These are phyloP conservation scores for Eudorina sp. DNA, from an alignment of 139 green algal species.

Conservation along the genomic window DNA sequence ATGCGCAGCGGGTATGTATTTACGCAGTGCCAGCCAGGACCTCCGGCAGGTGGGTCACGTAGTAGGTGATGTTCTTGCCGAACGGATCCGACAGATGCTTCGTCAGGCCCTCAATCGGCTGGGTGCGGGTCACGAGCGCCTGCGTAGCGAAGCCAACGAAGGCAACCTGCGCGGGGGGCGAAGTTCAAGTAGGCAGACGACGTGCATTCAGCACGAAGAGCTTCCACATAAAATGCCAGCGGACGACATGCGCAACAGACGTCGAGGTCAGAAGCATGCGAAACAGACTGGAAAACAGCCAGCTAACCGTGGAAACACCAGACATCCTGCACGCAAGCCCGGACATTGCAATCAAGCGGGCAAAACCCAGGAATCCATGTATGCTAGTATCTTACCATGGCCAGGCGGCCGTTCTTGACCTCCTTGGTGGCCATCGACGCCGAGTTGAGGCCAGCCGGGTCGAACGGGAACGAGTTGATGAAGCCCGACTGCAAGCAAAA, in stretches of 20 bases:
- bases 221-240: too few species aligned
- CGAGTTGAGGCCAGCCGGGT: slow-evolving; percentile 86
- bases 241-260: too few species aligned
- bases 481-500: slow-evolving; percentile 78
- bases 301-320: too few species aligned
- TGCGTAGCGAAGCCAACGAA: slow-evolving; percentile 86
- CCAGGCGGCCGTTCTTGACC: slow-evolving; percentile 97
- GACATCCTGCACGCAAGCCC: too few species aligned
- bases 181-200: too few species aligned
- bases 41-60: slow-evolving; percentile 65
- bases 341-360: too few species aligned
- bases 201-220: too few species aligned
- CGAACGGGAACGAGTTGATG: slow-evolving; percentile 89
- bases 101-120: slow-evolving; percentile 73
- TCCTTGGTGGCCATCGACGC: slow-evolving; percentile 91
- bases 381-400: slow-evolving; percentile 90
- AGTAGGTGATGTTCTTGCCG: slow-evolving; percentile 85
- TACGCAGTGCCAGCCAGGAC: slow-evolving; percentile 40
- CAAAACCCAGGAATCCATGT: too few species aligned
- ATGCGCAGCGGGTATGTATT: too few species aligned
- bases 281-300: too few species aligned
- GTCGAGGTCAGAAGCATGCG: too few species aligned
- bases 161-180: slow-evolving; percentile 73
- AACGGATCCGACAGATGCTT: slow-evolving; percentile 80
- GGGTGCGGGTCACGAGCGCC: slow-evolving; percentile 68